These are phyloP conservation scores for Sorghum bicolor DNA, from an alignment of 176 grass and related monocot genomes.

Conservation along the genomic window Sorghum_bicolor_NCBIv3 NC_012873.2:68573501-68574000, in stretches of 20 bases:
- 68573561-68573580: background rate
- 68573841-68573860: constrained; percentile 81
- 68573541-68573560: constrained; percentile 1
- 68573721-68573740: constrained; percentile 57
- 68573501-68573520: background rate
- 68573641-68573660: constrained; percentile 81
- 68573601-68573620: constrained; percentile 77
- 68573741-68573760: constrained; percentile 19
- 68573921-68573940: constrained; percentile 45
- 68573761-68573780: background rate
- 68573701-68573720: constrained; percentile 93
- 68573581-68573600: constrained; percentile 46
- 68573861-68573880: constrained; percentile 93
- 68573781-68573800: background rate
- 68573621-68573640: constrained; percentile 83
- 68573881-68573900: constrained; percentile 94
- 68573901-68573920: constrained; percentile 94
- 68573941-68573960: background rate
- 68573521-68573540: background rate
- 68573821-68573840: constrained; percentile 33
- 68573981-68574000: background rate
- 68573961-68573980: background rate
- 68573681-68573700: constrained; percentile 96
- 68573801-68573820: background rate
- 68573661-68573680: constrained; percentile 98